phyloP scores from a whole-genome alignment of 305 asterid genomes.

The Nicotiana rustica region DNA sequence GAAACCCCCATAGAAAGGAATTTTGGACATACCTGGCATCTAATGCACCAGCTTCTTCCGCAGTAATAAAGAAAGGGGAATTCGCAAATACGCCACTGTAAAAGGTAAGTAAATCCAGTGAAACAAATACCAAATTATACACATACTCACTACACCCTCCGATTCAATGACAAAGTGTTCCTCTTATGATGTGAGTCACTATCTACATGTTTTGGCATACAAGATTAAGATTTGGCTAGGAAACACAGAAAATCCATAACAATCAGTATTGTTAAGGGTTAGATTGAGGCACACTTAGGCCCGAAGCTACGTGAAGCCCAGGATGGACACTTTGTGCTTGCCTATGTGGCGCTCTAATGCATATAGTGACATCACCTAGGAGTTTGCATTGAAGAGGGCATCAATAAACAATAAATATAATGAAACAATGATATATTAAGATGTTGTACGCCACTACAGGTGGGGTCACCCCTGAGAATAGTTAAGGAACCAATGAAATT shows the following conservation, averaged over 20 bases:
- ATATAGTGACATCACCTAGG: background rate
- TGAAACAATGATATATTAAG: background rate
- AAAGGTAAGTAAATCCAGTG: conserved; percentile 35
- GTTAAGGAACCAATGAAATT: background rate
- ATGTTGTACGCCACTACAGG: background rate
- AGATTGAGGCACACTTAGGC: background rate
- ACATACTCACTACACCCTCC: background rate
- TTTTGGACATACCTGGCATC: conserved; percentile 64
- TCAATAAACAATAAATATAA: too few relatives aligned
- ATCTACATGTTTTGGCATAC: conserved; percentile 19
- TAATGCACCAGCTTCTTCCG: conserved; percentile 86
- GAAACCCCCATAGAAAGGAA: conserved; percentile 38
- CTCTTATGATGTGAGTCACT: conserved; percentile 26
- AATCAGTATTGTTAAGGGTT: background rate
- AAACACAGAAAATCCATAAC: background rate
- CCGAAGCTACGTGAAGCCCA: too few relatives aligned
- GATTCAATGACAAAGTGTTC: background rate
- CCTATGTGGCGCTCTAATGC: background rate
- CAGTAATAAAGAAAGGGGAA: conserved; percentile 90
- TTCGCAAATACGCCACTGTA: conserved; percentile 86
- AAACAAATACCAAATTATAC: conserved; percentile 27
- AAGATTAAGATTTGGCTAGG: background rate
- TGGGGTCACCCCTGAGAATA: background rate
- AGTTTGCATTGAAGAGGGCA: background rate
- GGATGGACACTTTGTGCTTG: too few relatives aligned